phyloP scores from a whole-genome alignment of 2,329 filamentous ascomycete genomes.

The Penicillium sp. region DNA sequence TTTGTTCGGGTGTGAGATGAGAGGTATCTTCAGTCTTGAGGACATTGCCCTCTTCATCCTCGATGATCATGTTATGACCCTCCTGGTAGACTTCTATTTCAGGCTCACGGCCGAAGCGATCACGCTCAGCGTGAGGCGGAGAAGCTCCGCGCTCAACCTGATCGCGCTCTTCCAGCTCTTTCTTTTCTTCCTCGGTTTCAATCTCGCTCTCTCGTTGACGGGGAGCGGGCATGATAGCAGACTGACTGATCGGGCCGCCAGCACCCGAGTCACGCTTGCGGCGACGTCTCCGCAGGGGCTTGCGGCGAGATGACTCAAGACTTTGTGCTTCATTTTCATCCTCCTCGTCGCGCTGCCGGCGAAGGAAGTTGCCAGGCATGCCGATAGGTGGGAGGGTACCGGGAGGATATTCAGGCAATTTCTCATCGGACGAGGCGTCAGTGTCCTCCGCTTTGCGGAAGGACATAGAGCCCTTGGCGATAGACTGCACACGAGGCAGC shows the following conservation, averaged over 20 bases:
- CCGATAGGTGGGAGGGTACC: slow-evolving; percentile 73
- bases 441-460: slow-evolving; percentile 67
- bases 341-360: slow-evolving; percentile 73
- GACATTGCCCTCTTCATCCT: slow-evolving; percentile 86
- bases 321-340: slow-evolving; percentile 54
- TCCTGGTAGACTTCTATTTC: slow-evolving; percentile 75
- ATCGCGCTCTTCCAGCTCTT: slow-evolving; percentile 30
- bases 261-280: slow-evolving; percentile 73
- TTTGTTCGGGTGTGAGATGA: slow-evolving; percentile 56
- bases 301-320: slow-evolving; percentile 58
- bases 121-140: slow-evolving; percentile 36
- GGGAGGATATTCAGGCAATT: slow-evolving; percentile 62
- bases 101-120: slow-evolving; percentile 37
- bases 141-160: slow-evolving; percentile 39
- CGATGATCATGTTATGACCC: slow-evolving; percentile 75
- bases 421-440: slow-evolving; percentile 61
- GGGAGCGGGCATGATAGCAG: slow-evolving; percentile 74
- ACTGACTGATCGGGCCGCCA: slow-evolving; percentile 85
- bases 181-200: slow-evolving; percentile 23
- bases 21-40: slow-evolving; percentile 62
- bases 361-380: slow-evolving; percentile 73
- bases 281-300: slow-evolving; percentile 55
- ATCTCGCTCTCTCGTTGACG: slow-evolving; percentile 35
- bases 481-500: slow-evolving; percentile 77
- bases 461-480: slow-evolving; percentile 79